phyloP scores from a whole-genome alignment of 2,329 filamentous ascomycete species.

The Scedosporium dehoogii region DNA sequence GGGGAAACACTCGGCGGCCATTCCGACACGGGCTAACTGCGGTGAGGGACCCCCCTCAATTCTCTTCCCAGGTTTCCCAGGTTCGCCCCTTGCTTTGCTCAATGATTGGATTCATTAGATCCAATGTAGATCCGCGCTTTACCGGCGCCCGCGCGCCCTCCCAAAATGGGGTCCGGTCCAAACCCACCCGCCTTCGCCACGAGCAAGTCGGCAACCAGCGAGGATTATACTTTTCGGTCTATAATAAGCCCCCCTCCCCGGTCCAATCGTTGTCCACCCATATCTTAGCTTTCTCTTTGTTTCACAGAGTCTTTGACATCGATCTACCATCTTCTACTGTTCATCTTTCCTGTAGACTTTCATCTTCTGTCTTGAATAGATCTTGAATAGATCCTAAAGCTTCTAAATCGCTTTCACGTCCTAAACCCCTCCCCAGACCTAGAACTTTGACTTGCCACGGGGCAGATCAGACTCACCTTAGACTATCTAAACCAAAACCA shows the following conservation, averaged over 20 bases:
- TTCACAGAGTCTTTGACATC: not conserved
- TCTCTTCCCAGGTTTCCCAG: not conserved
- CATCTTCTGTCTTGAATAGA: not conserved
- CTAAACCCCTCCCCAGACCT: not conserved
- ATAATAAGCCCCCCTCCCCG: not conserved
- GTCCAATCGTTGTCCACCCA: not conserved
- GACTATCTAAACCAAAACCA: not conserved
- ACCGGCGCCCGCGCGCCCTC: not conserved
- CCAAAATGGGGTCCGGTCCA: not conserved
- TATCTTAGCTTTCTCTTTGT: not conserved
- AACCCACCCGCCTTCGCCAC: not conserved
- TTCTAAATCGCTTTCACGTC: not conserved
- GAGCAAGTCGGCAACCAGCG: not conserved
- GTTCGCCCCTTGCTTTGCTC: not conserved
- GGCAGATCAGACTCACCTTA: not conserved
- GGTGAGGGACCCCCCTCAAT: not conserved
- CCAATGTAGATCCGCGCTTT: not conserved
- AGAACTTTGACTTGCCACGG: not conserved
- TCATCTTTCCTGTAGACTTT: not conserved
- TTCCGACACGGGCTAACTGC: not conserved
- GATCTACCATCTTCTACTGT: not conserved
- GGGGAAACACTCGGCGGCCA: constrained; percentile 12
- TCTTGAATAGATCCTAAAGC: too few species aligned
- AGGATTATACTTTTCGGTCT: constrained; percentile 1
- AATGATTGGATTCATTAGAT: too few species aligned